Evolutionary conservation across 2,329 filamentous ascomycete genomes (phyloP), one percentile per base, ranked within the genome.

Genomic region (Cryphonectria carpinicola): DNA sequence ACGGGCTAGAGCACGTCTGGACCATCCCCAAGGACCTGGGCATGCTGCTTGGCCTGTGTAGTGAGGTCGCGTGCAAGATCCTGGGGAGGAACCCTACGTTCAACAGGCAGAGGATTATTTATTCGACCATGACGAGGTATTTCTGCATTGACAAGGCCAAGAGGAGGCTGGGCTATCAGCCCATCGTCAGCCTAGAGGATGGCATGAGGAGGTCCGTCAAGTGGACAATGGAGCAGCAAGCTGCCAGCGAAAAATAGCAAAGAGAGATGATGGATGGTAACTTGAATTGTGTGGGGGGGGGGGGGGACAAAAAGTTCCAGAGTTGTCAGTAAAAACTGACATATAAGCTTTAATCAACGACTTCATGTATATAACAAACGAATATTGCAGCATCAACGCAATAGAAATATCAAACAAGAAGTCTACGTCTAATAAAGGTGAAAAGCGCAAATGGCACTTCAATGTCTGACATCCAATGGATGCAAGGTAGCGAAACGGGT

Each of bases 121-220:
- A 91, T 79, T 89, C 88, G 77, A 90, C 87, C 79, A 92, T 94
- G 90, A 92, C 89, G 70, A 85, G 92, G 70, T 95, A 94, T 81
- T 94, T 92, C 81, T 89, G 90, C 81, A 93, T 94, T 78, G 83
- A 84, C 71, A 95, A 95, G 86, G 92, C 92, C 70, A 92, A 89
- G 84, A 83, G 79, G 75, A 84, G 92, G 74, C 82, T 95, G 69
- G 90, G 90, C 3, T 95, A 95, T 80, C 79, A 82, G 78, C 92
- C 92, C 3, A 80, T 93, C 68, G 89, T 92, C 67, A 83, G 84
- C 58, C 81, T 94, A 70, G 86, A 90, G 73, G 90, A 93, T 74
- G 92, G 91, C 14, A 81, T 90, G 66, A 81, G 81, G 73, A 82
- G 84, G 69, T 83, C 86, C 13, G 87, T 89, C 25, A 78, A 79